Base-by-base conservation (phyloP, 345 rosid species). In the Clarkia xantiana region DNA sequence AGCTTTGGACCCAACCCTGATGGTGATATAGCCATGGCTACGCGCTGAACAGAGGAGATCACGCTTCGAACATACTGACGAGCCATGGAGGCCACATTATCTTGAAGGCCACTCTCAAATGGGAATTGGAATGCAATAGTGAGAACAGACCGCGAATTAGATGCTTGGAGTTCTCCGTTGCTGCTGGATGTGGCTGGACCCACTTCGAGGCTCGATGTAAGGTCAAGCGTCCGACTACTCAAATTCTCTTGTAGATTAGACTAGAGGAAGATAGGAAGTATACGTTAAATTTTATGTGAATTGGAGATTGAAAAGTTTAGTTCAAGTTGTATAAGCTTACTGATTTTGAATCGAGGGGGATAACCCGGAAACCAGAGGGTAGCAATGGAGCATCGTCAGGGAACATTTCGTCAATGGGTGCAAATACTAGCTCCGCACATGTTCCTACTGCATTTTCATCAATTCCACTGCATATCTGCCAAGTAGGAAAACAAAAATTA, bases 121-220 rank as follows among this genome's bases (percentile, higher is more conserved):
- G 97, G 96, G 74, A 93, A 87, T 63, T 93, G 99, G 64, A 93
- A 87, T 34, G 99, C 99, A n/a, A 93, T 87, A 3, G 97, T 87
- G 67, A 93, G 74, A 47, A 93, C 86, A 0, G 95, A 93, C 51
- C 97, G 80, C 9, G 77, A 46, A 51, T 62, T 66, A 4, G 70
- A 75, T 57, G 65, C 49, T 11, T 82, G 55, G 17, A 62, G 57
- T 69, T 82, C 88, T 42, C 81, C 91, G 1, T 78, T 40, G 14
- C 72, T 51, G 53, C 59, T 60, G 50, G 73, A 74, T 22, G 81
- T 64, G 10, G 76, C 75, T 19, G 84, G 70, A 40, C 97, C 90
- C 20, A 82, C 91, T 74, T 87, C 99, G 10, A 93, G 86, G 65
- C 94, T 87, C 0, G 99, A 87, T 18, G 99, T 75, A 23, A 93